Conservation (phyloP, 306 rosid genomes). For the Leucaena leucocephala region DNA sequence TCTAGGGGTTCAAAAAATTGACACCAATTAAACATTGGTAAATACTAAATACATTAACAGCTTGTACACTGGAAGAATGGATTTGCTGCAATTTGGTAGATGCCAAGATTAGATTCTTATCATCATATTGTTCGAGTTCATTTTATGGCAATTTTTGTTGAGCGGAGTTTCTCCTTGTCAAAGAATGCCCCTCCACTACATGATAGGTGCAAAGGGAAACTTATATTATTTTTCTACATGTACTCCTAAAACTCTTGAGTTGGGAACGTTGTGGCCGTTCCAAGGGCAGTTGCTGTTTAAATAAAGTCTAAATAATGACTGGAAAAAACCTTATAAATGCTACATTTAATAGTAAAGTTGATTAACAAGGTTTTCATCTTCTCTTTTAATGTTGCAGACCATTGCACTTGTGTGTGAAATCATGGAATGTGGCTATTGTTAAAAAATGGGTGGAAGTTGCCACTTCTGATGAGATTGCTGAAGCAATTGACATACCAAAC, state of each 20-base stretch:
- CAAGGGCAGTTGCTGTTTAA: neutral
- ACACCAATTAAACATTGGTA: neutral
- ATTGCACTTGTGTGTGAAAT: constrained; percentile 74
- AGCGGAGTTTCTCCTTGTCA: neutral
- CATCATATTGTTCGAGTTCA: neutral
- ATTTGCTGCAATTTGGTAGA: neutral
- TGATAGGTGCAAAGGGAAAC: neutral
- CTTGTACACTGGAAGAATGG: constrained; percentile 7
- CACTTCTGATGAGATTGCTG: constrained; percentile 61
- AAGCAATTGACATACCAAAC: constrained; percentile 63
- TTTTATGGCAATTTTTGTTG: neutral
- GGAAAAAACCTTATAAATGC: neutral
- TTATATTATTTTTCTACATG: neutral
- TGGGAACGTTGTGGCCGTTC: neutral
- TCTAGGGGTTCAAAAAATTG: constrained; percentile 13
- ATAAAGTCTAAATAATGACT: neutral
- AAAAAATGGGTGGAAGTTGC: constrained; percentile 78
- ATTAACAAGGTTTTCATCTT: neutral
- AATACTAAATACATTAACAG: neutral
- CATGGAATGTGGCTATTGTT: constrained; percentile 75
- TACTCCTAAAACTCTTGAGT: neutral
- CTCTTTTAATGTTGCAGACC: constrained; percentile 54
- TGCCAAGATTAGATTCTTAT: neutral
- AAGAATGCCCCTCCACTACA: neutral
- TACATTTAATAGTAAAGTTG: neutral